phyloP scores from a whole-genome alignment of 768 basidiomycete species.

The Inosperma sp. region DNA sequence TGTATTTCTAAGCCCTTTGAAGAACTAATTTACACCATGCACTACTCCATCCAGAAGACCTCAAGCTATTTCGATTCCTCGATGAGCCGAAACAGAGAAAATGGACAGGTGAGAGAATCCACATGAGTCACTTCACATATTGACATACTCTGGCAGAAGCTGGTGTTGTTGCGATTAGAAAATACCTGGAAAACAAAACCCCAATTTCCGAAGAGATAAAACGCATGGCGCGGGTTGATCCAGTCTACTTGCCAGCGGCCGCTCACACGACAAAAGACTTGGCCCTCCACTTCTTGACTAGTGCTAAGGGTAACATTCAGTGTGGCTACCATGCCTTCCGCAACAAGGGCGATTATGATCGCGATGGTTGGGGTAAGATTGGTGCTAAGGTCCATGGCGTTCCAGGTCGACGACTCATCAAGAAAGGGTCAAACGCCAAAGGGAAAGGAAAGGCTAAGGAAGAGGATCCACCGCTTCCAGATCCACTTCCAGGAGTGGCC shows the following conservation, averaged over 20 bases:
- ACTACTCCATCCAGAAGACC: not conserved
- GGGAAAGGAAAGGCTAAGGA: not conserved
- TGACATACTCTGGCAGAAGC: not conserved
- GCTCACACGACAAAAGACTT: not conserved
- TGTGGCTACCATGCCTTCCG: not conserved
- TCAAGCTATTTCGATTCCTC: not conserved
- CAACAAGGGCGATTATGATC: not conserved
- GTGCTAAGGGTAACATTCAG: not conserved
- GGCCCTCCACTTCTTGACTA: not conserved
- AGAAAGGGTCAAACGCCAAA: not conserved
- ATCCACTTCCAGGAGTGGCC: not conserved
- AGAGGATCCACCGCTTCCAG: not conserved
- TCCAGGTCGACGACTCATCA: not conserved
- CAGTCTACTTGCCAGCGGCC: not conserved
- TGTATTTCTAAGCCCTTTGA: not conserved
- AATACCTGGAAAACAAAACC: not conserved
- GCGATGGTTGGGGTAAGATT: not conserved
- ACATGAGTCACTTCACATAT: not conserved
- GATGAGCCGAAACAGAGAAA: not conserved
- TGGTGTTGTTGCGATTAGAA: not conserved
- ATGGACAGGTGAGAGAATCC: not conserved
- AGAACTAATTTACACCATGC: not conserved
- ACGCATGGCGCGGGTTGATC: not conserved
- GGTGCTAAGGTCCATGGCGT: not conserved
- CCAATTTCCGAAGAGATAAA: not conserved